Base-by-base conservation (phyloP, 1,284 basidiomycete species). In the Chalciporus piperatoides region DNA sequence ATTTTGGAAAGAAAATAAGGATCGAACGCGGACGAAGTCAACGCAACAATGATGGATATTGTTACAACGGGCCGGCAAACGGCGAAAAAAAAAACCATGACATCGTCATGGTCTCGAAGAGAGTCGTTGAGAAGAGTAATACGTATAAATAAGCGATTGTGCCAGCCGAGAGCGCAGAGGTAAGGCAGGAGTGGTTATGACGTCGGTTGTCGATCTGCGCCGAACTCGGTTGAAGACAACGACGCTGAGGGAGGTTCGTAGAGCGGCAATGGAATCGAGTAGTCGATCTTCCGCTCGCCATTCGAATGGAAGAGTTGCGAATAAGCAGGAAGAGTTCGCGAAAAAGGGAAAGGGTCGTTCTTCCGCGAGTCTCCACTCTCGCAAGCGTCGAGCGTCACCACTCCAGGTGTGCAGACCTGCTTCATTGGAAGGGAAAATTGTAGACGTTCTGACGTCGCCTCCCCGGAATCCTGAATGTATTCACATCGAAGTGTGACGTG, bases 251-350 rank as follows among this genome's bases (percentile, higher is more conserved):
- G 47, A 37, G 72, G 73, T 14, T 73, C 70, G 59, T 90, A 90
- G 12, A 78, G 70, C 0, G 87, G 87, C 17, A 89, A 68, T 10
- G 82, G 86, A n/a, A 68, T 67, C 12, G 76, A 79, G 55, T 80
- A 76, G 58, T 90, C 85, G 40, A 86, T 72, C 66, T 80, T 85
- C 45, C 77, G 74, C 49, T 87, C 81, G 15, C 89, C 88, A 57
- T 87, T 85, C 19, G 73, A 60, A 59, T 90, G 70, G 65, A 82
- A 91, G 15, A 91, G 73, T 52, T 88, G 84, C 2, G 84, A 86
- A 61, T 91, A 91, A 4, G 82, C 76, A 2, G 88, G 89, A 12
- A 90, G 77, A 24, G 63, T 67, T 10, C 69, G 68, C 6, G 71
- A 58, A 52, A 53, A 46, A 54, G 68, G 68, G 46, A 54, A 46